Conservation (phyloP, 345 rosid genomes). For the Gossypium herbaceum region DNA sequence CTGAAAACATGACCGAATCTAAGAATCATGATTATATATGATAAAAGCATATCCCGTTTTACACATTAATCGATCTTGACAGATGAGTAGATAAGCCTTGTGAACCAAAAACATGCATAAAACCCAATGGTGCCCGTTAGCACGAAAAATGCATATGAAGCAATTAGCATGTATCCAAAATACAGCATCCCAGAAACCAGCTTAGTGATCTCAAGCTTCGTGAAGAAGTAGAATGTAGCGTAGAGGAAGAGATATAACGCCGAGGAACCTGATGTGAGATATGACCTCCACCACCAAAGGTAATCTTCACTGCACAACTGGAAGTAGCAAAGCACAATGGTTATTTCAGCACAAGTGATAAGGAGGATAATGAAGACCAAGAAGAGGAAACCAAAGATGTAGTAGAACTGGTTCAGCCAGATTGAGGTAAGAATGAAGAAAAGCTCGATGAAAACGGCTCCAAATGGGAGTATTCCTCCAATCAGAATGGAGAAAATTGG, state of each 20-base stretch:
- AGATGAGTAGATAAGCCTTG: conserved; percentile 76
- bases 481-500: conserved; percentile 68
- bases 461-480: conserved; percentile 77
- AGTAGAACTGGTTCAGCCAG: conserved; percentile 88
- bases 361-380: conserved; percentile 65
- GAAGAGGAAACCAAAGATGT: conserved; percentile 83
- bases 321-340: conserved; percentile 77
- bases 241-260: conserved; percentile 69
- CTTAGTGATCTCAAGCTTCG: conserved; percentile 76
- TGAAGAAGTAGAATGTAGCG: conserved; percentile 78
- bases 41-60: neutral
- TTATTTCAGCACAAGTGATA: conserved; percentile 68
- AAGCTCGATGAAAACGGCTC: conserved; percentile 79
- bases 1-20: too few species aligned
- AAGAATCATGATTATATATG: conserved; percentile 2
- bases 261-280: conserved; percentile 77
- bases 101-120: conserved; percentile 79
- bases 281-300: conserved; percentile 93
- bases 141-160: conserved; percentile 66
- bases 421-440: conserved; percentile 86
- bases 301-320: conserved; percentile 83
- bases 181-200: conserved; percentile 58
- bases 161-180: conserved; percentile 77
- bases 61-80: conserved; percentile 60
- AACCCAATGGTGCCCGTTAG: conserved; percentile 72